These are phyloP conservation scores for Linnemannia exigua DNA, from an alignment of 192 early-diverging fungal species.

Conservation along the genomic window DNA sequence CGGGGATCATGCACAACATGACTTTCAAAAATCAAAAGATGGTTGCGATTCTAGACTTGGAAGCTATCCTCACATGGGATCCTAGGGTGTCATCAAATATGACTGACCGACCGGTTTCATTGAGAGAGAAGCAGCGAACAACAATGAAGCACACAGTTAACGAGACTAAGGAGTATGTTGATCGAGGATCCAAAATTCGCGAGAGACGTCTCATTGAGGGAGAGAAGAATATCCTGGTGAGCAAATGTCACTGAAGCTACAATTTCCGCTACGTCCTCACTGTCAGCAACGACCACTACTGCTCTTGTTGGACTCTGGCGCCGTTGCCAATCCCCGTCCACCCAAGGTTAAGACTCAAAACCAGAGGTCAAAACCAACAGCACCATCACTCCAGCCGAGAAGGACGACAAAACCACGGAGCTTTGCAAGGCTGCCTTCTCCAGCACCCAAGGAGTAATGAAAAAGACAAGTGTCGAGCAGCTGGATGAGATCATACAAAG, in stretches of 20 bases:
- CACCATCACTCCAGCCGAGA: neutral
- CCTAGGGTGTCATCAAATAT: neutral
- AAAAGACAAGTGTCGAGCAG: slow-evolving; percentile 26
- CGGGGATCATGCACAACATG: neutral
- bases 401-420: slow-evolving; percentile 3
- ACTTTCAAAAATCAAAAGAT: neutral
- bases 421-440: neutral
- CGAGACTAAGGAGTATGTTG: slow-evolving; percentile 39
- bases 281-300: neutral
- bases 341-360: neutral
- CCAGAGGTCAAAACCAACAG: neutral
- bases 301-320: slow-evolving; percentile 23
- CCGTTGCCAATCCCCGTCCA: neutral
- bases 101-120: slow-evolving; percentile 24
- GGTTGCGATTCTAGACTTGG: neutral
- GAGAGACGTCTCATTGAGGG: slow-evolving; percentile 12
- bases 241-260: neutral
- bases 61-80: slow-evolving; percentile 3
- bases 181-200: slow-evolving; percentile 2
- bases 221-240: neutral
- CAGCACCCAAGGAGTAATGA: neutral
- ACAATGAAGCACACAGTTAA: slow-evolving; percentile 46
- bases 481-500: slow-evolving; percentile 35
- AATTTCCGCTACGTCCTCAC: neutral
- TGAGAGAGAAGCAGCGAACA: slow-evolving; percentile 37